These are phyloP conservation scores for Clarireedia sp. DNA, from an alignment of 2,329 filamentous ascomycete genomes.

Conservation along the genomic window DNA sequence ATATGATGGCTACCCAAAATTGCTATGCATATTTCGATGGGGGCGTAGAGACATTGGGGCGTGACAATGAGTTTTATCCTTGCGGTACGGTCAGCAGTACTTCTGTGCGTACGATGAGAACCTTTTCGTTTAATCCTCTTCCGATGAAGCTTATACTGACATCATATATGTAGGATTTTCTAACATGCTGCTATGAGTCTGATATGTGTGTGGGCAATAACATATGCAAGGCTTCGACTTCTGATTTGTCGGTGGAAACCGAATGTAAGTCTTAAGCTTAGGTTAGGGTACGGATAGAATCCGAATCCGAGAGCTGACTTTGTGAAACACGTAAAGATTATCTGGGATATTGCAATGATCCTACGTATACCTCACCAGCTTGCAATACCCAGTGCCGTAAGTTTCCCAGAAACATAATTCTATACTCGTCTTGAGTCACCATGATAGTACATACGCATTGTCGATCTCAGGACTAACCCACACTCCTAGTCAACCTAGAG, in stretches of 20 bases:
- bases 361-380: background rate
- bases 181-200: background rate
- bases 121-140: background rate
- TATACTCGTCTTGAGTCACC: background rate
- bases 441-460: background rate
- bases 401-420: too few species aligned
- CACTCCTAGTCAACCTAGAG: background rate
- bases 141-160: background rate
- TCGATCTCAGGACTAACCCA: background rate
- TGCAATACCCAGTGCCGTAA: background rate
- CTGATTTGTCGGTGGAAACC: background rate
- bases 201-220: constrained; percentile 2
- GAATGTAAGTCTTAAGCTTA: background rate
- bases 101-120: background rate
- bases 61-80: background rate
- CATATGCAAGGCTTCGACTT: background rate
- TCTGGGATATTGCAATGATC: constrained; percentile 2
- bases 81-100: background rate
- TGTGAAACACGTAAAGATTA: background rate
- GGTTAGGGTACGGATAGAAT: background rate
- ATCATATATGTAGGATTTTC: background rate
- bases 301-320: background rate
- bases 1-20: background rate
- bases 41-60: background rate
- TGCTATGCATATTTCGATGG: background rate